A percentile compares a stretch with the other conserved stretches of the same genome.
Conservation (phyloP, 495 filamentous ascomycete genomes). For the Daldinia caldariorum region DNA sequence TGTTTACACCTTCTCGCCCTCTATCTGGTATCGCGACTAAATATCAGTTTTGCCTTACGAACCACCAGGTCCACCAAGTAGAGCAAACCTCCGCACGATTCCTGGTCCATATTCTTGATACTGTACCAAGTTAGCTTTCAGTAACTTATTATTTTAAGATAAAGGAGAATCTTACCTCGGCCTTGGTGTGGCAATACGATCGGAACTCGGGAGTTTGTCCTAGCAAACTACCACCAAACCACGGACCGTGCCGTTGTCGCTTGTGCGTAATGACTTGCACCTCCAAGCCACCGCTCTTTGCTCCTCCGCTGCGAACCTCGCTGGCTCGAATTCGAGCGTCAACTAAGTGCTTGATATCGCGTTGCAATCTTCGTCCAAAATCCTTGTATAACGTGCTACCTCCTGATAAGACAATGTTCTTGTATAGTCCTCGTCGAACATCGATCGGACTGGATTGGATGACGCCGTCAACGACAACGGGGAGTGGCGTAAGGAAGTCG, state of each 20-base stretch:
- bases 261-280: conserved; percentile 97
- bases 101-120: conserved; percentile 95
- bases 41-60: conserved; percentile 49
- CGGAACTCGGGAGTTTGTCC: conserved; percentile 99
- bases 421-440: conserved; percentile 95
- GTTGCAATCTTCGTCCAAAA: conserved; percentile 93
- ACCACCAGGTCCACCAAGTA: conserved; percentile 89
- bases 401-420: conserved; percentile 98
- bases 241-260: conserved; percentile 95
- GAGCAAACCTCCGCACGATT: conserved; percentile 93
- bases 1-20: conserved; percentile 31
- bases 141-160: background rate
- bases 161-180: conserved; percentile 60
- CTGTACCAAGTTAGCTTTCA: conserved; percentile 50
- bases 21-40: conserved; percentile 38
- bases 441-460: conserved; percentile 98
- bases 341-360: conserved; percentile 94
- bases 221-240: conserved; percentile 96
- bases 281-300: conserved; percentile 91
- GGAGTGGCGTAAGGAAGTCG: conserved; percentile 95
- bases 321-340: conserved; percentile 69
- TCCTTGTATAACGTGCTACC: conserved; percentile 98
- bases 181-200: conserved; percentile 99
- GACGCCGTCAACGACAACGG: conserved; percentile 91
- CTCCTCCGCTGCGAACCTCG: conserved; percentile 88